Evolutionary conservation across 177 flowering plant species (phyloP).

Genomic region (Vitis hybrid): DNA sequence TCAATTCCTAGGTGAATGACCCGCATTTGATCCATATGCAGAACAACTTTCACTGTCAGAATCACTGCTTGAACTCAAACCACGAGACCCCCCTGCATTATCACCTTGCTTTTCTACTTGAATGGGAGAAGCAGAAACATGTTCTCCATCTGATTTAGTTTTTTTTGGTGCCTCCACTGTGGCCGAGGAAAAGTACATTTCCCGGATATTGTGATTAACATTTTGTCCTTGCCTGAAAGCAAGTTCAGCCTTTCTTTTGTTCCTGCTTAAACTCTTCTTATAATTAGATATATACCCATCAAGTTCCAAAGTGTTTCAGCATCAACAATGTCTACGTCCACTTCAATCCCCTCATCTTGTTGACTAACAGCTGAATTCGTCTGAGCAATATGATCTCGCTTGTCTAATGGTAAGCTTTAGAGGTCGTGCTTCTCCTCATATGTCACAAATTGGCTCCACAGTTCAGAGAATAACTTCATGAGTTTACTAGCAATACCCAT

Average conservation of each 20-base stretch:
- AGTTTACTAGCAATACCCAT: no score
- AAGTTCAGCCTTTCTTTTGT: no score
- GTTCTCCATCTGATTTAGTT: conserved; percentile 29
- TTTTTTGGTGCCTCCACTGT: conserved; percentile 28
- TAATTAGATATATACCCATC: no score
- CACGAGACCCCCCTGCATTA: conserved; percentile 31
- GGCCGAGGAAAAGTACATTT: conserved; percentile 21
- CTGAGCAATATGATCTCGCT: conserved; percentile 70
- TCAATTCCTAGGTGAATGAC: conserved; percentile 16
- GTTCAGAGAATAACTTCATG: no score
- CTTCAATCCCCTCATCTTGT: conserved; percentile 88
- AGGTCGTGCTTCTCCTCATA: conserved; percentile 87
- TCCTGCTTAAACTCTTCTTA: no score
- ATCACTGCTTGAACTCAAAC: conserved; percentile 47
- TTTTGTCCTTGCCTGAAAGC: not conserved
- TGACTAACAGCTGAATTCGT: conserved; percentile 73
- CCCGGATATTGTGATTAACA: conserved; percentile 14
- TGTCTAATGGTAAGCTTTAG: conserved; percentile 76
- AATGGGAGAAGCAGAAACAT: conserved; percentile 15
- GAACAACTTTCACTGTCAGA: conserved; percentile 50
- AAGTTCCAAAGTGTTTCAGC: no score
- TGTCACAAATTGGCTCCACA: conserved; percentile 37
- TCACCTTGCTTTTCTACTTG: conserved; percentile 23
- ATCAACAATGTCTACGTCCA: conserved; percentile 60
- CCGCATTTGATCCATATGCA: conserved; percentile 29